Evolutionary conservation across 2,329 filamentous ascomycete species (phyloP), one percentile per base, ranked within the genome.

Genomic region (Colletotrichum limetticola): DNA sequence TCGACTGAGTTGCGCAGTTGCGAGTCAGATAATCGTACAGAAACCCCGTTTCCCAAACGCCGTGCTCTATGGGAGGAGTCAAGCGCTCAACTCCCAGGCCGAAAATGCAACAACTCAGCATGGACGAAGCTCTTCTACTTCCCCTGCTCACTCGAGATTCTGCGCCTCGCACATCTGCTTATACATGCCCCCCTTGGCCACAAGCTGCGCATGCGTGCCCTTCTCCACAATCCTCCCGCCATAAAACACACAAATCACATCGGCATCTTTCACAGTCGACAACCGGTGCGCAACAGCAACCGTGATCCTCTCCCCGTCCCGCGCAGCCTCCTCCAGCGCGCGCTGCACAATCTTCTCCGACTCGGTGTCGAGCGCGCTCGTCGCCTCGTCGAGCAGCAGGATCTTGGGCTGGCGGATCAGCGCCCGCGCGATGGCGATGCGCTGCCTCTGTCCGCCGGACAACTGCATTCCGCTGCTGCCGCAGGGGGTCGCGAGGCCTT

Each of bases 371-470:
- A 94, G 84, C 0, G 85, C 85, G 24, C 82, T 85, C 0, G 93
- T 95, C 1, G 93, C 93, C 81, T 95, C 93, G 76, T 95, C 93
- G 0, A 95, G 84, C 6, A 95, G 88, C 3, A 95, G 82, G 2
- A 95, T 89, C 0, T 85, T 83, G 0, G 93, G 93, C 63, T 90
- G 84, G 58, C 91, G 90, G 66, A 95, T 86, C 32, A 95, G 91
- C 12, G 91, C 91, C 8, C 93, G 86, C 0, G 93, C 93, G 74
- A 95, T 95, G 9, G 92, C 92, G 42, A 94, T 88, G 26, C 92
- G 89, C 79, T 95, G 93, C 8, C 92, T 85, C 79, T 95, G 92
- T 1, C 93, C 93, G 28, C 93, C 93, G 1, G 91, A 94, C 1
- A 95, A 83, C 71, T 92, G 91, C 22, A 92, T 88, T 0, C 92